These are phyloP conservation scores for Suillus subluteus DNA, from an alignment of 768 basidiomycete species.

Conservation along the genomic window DNA sequence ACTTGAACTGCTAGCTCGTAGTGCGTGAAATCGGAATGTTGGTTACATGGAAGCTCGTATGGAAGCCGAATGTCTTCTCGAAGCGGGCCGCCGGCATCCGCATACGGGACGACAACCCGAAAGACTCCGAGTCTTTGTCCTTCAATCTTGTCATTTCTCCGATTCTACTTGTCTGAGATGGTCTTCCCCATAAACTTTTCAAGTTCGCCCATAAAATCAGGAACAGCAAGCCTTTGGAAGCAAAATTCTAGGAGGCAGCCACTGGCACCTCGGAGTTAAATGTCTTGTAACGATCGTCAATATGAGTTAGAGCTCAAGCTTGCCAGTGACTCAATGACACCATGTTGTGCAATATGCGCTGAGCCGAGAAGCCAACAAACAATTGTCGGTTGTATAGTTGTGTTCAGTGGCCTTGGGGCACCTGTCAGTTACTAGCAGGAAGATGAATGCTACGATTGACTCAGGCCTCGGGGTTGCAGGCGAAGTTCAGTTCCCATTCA, in stretches of 20 bases:
- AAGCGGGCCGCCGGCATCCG: neutral
- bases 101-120: neutral
- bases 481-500: neutral
- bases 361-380: neutral
- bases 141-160: too few relatives aligned
- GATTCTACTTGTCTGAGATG: too few relatives aligned
- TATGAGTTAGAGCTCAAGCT: neutral
- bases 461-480: neutral
- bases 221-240: neutral
- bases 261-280: neutral
- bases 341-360: neutral
- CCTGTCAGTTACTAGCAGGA: neutral
- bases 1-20: neutral
- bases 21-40: neutral
- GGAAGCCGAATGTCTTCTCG: neutral
- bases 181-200: neutral
- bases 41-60: neutral
- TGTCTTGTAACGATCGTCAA: neutral
- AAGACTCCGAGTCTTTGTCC: too few relatives aligned
- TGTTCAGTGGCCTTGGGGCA: neutral
- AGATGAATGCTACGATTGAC: neutral
- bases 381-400: neutral
- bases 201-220: neutral
- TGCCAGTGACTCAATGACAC: neutral
- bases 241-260: neutral